These are phyloP conservation scores for Lyophyllum semitale DNA, from an alignment of 768 basidiomycete species.

Conservation along the genomic window DNA sequence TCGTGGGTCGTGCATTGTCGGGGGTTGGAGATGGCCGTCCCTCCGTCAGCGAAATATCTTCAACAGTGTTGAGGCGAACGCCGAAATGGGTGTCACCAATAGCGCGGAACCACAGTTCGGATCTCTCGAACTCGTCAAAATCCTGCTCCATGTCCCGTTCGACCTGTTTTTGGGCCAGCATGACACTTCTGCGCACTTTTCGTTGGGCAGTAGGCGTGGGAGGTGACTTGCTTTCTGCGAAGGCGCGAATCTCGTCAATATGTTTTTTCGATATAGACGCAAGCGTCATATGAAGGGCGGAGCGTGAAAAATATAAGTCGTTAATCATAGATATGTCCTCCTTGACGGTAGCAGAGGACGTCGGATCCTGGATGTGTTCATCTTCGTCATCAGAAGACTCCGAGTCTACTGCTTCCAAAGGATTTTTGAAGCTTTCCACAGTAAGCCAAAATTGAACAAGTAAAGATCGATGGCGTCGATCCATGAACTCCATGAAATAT, in stretches of 20 bases:
- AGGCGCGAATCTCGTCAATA: conserved; percentile 67
- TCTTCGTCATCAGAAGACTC: conserved; percentile 64
- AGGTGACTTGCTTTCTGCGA: conserved; percentile 52
- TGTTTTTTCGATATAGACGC: conserved; percentile 70
- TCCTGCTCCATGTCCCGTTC: conserved; percentile 91
- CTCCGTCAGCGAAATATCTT: conserved; percentile 5
- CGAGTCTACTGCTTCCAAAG: conserved; percentile 81
- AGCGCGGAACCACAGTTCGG: conserved; percentile 92
- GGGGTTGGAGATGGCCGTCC: not conserved
- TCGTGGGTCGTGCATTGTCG: conserved; percentile 5
- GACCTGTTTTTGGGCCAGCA: conserved; percentile 83
- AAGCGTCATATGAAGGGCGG: conserved; percentile 57
- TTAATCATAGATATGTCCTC: conserved; percentile 92
- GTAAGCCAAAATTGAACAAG: conserved; percentile 98
- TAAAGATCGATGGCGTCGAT: conserved; percentile 78
- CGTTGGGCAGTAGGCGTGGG: conserved; percentile 45
- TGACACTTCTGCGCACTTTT: conserved; percentile 74
- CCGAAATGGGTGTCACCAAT: conserved; percentile 65
- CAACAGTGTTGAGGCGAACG: not conserved
- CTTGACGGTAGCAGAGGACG: conserved; percentile 61
- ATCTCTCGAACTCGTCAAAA: conserved; percentile 85
- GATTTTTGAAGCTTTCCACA: conserved; percentile 97
- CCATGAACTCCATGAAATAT: conserved; percentile 99
- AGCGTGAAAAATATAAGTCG: conserved; percentile 78
- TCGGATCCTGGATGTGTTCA: conserved; percentile 53